Percentiles rank a stretch among this genome's conserved stretches.
Evolutionary conservation across 2,329 filamentous ascomycete genomes (phyloP).

Genomic region (Scytalidium sp.): DNA sequence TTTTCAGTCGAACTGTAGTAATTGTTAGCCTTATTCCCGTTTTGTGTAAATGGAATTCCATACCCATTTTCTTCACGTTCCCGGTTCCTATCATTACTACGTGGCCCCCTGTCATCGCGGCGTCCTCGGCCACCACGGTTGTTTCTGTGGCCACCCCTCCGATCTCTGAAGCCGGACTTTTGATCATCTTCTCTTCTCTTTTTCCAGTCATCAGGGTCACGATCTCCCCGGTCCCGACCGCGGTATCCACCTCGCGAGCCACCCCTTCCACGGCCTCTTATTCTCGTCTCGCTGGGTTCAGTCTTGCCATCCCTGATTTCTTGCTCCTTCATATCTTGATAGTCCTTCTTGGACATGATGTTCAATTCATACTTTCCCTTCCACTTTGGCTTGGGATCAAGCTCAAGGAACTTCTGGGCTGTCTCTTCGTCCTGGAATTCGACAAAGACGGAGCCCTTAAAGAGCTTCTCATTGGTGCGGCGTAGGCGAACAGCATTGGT

Average conservation of each 20-base stretch:
- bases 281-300: conserved; percentile 44
- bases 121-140: conserved; percentile 34
- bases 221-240: conserved; percentile 32
- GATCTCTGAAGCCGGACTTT: conserved; percentile 53
- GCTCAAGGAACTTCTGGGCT: conserved; percentile 73
- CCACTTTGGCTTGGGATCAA: conserved; percentile 81
- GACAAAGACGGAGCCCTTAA: conserved; percentile 97
- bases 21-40: neutral
- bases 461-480: conserved; percentile 66
- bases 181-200: conserved; percentile 60
- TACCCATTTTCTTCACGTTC: conserved; percentile 31
- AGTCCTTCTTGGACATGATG: conserved; percentile 85
- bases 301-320: conserved; percentile 71
- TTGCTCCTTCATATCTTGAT: conserved; percentile 73
- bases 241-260: conserved; percentile 9
- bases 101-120: conserved; percentile 35
- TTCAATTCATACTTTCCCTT: conserved; percentile 69
- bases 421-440: conserved; percentile 81
- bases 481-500: conserved; percentile 84
- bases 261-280: conserved; percentile 15
- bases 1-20: conserved; percentile 12
- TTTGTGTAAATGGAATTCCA: conserved; percentile 1
- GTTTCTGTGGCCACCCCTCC: conserved; percentile 27
- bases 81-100: conserved; percentile 31
- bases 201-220: conserved; percentile 60